These are phyloP conservation scores for Lenwebbia sp. DNA, from an alignment of 345 rosid species.

Conservation along the genomic window DNA sequence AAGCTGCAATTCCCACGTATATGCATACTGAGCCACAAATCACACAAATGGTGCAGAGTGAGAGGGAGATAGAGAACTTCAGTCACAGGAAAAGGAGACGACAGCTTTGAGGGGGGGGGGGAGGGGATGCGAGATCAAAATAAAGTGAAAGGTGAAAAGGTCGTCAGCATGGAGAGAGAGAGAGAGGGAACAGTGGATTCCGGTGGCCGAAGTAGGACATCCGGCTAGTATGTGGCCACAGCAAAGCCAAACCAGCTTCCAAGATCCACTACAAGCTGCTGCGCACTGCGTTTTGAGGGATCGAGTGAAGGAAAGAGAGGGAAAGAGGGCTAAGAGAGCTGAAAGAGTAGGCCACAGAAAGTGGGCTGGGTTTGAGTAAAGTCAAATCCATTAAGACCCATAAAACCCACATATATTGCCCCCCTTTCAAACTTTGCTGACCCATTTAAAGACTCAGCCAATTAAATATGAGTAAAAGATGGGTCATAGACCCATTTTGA, in stretches of 20 bases:
- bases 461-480: background rate
- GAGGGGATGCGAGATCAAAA: too few relatives aligned
- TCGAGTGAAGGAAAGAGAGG: background rate
- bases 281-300: fast-evolving
- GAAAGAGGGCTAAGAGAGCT: background rate
- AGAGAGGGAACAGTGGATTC: background rate
- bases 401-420: background rate
- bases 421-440: background rate
- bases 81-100: background rate
- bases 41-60: background rate
- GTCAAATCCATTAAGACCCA: background rate
- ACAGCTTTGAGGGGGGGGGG: background rate
- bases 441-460: background rate
- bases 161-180: background rate
- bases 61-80: background rate
- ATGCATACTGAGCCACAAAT: background rate
- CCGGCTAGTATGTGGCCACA: background rate
- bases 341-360: background rate
- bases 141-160: too few relatives aligned
- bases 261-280: background rate
- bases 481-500: background rate
- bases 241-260: background rate
- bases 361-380: background rate
- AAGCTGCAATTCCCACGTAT: background rate
- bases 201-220: slow-evolving; percentile 6